Conservation (phyloP, 441 rosid species). For the Adansonia gregorii region DNA sequence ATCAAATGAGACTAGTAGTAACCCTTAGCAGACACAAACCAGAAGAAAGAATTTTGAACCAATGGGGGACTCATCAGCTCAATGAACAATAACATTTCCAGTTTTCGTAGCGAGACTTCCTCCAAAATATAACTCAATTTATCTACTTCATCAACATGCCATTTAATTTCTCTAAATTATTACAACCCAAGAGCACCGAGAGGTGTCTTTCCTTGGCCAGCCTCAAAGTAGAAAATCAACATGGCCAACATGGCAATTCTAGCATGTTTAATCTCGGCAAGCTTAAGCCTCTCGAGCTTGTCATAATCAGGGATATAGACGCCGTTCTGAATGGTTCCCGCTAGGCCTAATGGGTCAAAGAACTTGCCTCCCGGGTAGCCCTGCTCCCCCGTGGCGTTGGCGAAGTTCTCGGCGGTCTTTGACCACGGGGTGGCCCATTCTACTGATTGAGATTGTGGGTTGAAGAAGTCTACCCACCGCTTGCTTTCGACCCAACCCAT, state of each 20-base stretch:
- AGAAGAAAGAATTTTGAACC: no score
- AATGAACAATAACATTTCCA: no score
- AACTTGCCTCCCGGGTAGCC: conserved; percentile 95
- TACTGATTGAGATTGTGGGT: conserved; percentile 86
- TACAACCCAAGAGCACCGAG: conserved; percentile 8
- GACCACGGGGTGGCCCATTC: conserved; percentile 99
- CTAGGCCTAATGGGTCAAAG: conserved; percentile 82
- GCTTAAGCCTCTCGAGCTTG: conserved; percentile 77
- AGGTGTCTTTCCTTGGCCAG: conserved; percentile 10
- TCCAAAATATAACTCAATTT: no score
- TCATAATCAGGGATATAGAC: conserved; percentile 70
- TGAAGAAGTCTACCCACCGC: conserved; percentile 93
- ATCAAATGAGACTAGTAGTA: no score
- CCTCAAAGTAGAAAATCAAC: conserved; percentile 7
- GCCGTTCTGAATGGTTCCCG: conserved; percentile 64
- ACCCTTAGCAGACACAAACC: no score
- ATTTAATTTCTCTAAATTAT: not conserved
- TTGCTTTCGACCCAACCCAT: conserved; percentile 99
- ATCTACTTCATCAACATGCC: no score
- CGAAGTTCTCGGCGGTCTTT: conserved; percentile 51
- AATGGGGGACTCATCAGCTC: no score
- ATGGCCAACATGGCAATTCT: conserved; percentile 5
- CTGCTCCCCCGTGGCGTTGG: conserved; percentile 79
- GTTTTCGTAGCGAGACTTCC: no score
- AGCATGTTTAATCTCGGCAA: conserved; percentile 96